Percentiles rank a stretch among this genome's conserved stretches.
Evolutionary conservation across 495 filamentous ascomycete genomes (phyloP).

Genomic region (Pyrenopolyporus hunteri): DNA sequence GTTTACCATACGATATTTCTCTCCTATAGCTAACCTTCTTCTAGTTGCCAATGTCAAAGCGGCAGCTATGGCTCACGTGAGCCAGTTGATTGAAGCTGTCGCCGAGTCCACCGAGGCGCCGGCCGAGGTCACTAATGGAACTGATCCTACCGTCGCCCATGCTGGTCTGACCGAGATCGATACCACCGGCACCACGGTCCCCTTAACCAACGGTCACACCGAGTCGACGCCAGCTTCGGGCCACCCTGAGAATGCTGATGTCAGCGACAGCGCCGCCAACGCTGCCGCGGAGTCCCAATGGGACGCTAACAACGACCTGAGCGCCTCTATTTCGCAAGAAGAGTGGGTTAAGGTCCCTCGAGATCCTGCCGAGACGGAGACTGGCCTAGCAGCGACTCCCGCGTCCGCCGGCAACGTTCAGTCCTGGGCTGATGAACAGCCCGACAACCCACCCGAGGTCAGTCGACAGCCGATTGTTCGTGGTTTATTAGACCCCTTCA

Average conservation of each 20-base stretch:
- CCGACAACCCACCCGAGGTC: constrained; percentile 51
- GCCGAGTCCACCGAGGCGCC: constrained; percentile 44
- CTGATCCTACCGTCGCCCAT: constrained; percentile 79
- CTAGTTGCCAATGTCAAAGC: constrained; percentile 74
- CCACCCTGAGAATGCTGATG: constrained; percentile 58
- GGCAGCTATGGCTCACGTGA: constrained; percentile 58
- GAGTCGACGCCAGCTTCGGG: constrained; percentile 50
- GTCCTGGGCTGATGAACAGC: constrained; percentile 73
- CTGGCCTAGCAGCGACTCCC: constrained; percentile 63
- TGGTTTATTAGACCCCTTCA: background rate
- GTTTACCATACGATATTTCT: background rate
- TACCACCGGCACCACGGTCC: constrained; percentile 47
- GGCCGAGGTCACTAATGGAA: constrained; percentile 53
- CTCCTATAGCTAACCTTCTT: constrained; percentile 37
- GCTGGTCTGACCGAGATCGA: constrained; percentile 75
- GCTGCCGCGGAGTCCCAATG: constrained; percentile 70
- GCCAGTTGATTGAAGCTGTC: constrained; percentile 51
- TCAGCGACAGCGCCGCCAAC: constrained; percentile 68
- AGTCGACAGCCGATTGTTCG: constrained; percentile 19
- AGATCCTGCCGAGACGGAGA: constrained; percentile 75
- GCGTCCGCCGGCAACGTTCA: constrained; percentile 59
- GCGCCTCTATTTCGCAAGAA: constrained; percentile 62
- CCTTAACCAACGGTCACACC: constrained; percentile 56
- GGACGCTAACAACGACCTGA: constrained; percentile 61
- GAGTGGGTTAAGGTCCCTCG: constrained; percentile 77